Conservation (phyloP, 306 rosid species). For the Geum urbanum region DNA sequence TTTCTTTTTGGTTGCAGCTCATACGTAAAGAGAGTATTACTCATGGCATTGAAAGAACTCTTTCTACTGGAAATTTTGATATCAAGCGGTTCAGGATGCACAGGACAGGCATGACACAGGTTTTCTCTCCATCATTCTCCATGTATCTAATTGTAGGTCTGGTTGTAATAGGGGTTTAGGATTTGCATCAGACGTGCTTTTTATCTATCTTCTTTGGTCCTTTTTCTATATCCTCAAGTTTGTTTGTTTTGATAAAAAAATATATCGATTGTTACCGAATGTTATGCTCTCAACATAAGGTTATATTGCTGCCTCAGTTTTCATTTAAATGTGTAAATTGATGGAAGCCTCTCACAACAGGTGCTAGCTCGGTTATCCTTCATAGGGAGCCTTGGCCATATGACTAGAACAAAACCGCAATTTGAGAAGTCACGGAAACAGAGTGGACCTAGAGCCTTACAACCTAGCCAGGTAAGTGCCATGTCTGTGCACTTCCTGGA, state of each 20-base stretch:
- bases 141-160: not conserved
- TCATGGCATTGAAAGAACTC: conserved; percentile 70
- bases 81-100: conserved; percentile 79
- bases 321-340: not conserved
- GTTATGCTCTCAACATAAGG: not conserved
- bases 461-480: conserved; percentile 86
- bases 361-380: conserved; percentile 78
- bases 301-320: not conserved
- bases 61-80: conserved; percentile 85
- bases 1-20: conserved; percentile 23
- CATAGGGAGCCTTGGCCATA: conserved; percentile 68
- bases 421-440: conserved; percentile 96
- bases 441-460: conserved; percentile 93
- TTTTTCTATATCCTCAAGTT: not conserved
- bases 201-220: not conserved
- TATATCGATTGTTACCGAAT: not conserved
- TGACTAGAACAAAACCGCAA: conserved; percentile 90
- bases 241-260: not conserved
- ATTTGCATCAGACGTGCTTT: not conserved
- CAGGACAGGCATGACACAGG: conserved; percentile 94
- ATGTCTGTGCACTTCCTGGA: conserved; percentile 7
- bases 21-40: conserved; percentile 36
- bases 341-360: conserved; percentile 33
- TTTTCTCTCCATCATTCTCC: conserved; percentile 15
- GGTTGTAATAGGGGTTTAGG: not conserved